phyloP scores from a whole-genome alignment of 495 filamentous ascomycete species.

The Xylaria cubensis region DNA sequence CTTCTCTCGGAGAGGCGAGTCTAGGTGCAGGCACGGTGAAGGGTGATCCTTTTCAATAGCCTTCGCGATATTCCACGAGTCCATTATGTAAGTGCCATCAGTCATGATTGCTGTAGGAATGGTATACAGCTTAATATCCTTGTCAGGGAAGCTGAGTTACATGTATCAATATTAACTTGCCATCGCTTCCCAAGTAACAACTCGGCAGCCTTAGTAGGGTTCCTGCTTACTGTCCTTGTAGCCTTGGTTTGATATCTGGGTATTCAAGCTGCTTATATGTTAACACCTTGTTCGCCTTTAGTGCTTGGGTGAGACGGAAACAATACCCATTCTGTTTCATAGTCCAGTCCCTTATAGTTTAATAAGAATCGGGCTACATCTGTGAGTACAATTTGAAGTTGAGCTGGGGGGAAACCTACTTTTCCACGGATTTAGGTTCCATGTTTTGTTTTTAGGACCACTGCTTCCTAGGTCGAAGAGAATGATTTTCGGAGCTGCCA shows the following conservation, averaged over 20 bases:
- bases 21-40: slow-evolving; percentile 57
- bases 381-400: not conserved
- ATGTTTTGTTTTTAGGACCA: slow-evolving; percentile 43
- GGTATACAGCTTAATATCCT: slow-evolving; percentile 50
- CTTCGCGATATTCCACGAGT: slow-evolving; percentile 57
- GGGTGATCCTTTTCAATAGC: slow-evolving; percentile 61
- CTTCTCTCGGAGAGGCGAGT: slow-evolving; percentile 49
- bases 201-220: not conserved
- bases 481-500: slow-evolving; percentile 42
- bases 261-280: slow-evolving; percentile 53
- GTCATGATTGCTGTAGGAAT: slow-evolving; percentile 60
- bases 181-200: not conserved
- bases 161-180: slow-evolving; percentile 35
- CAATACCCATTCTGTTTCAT: slow-evolving; percentile 66
- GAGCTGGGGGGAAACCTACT: slow-evolving; percentile 45
- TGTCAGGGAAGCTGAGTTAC: slow-evolving; percentile 42
- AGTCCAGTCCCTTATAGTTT: slow-evolving; percentile 68
- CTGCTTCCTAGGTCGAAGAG: slow-evolving; percentile 65
- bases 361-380: slow-evolving; percentile 61
- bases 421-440: slow-evolving; percentile 68
- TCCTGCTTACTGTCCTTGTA: slow-evolving; percentile 51
- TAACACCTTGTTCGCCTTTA: not conserved
- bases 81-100: slow-evolving; percentile 62
- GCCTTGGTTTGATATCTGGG: slow-evolving; percentile 59
- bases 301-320: not conserved